Conservation (phyloP, 1,139 yeast species). For the Diutina ranongensis region DNA sequence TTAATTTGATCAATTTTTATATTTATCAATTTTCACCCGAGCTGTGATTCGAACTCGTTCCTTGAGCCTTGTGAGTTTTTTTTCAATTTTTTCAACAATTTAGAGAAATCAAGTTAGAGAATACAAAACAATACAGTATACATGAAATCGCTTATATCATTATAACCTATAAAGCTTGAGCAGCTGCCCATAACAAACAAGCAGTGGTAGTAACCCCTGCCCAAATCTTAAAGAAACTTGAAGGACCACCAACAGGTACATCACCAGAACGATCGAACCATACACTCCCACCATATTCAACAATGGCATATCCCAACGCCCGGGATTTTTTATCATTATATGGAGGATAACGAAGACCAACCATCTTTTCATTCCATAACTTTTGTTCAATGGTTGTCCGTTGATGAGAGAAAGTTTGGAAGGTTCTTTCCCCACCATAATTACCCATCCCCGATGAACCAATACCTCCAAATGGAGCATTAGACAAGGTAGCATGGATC, state of each 20-base stretch:
- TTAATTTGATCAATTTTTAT: too few species aligned
- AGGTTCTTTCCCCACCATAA: conserved; percentile 72
- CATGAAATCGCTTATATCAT: background rate
- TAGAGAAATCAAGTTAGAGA: too few species aligned
- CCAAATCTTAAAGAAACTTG: conserved; percentile 22
- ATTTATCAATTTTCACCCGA: too few species aligned
- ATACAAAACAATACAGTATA: too few species aligned
- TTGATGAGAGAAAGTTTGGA: conserved; percentile 64
- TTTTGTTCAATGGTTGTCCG: conserved; percentile 63
- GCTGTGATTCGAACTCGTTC: too few species aligned
- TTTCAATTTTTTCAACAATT: background rate
- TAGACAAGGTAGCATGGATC: conserved; percentile 58
- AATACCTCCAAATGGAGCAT: conserved; percentile 87
- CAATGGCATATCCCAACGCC: conserved; percentile 17
- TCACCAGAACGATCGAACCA: conserved; percentile 29
- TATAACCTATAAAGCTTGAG: conserved; percentile 2
- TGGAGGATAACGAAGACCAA: conserved; percentile 65
- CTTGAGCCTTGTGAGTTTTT: too few species aligned
- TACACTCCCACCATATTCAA: conserved; percentile 19
- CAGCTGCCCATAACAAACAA: conserved; percentile 16
- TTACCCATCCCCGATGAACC: conserved; percentile 75
- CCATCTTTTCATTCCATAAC: conserved; percentile 48
- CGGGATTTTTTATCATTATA: conserved; percentile 25
- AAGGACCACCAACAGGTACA: conserved; percentile 27
- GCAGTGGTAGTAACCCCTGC: conserved; percentile 22